These are phyloP conservation scores for Syzygium aqueum DNA, from an alignment of 345 rosid genomes.

Conservation along the genomic window DNA sequence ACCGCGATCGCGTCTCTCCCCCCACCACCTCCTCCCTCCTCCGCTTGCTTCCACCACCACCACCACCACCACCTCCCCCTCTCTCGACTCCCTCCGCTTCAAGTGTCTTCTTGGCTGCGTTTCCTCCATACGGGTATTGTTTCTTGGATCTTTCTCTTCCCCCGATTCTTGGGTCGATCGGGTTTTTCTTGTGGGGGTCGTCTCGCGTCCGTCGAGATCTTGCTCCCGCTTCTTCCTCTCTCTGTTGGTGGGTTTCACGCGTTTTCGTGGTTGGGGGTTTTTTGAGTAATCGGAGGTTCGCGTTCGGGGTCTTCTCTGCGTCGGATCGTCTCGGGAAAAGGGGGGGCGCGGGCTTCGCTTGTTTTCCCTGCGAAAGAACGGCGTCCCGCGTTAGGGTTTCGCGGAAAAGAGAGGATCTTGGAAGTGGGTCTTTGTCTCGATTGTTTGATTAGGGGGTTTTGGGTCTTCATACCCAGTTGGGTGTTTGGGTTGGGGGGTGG, in stretches of 20 bases:
- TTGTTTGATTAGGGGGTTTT: background rate
- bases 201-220: background rate
- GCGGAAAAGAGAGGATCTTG: background rate
- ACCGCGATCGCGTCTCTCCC: too few relatives aligned
- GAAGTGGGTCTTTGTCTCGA: background rate
- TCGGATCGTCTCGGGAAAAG: background rate
- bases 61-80: background rate
- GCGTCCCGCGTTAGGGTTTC: background rate
- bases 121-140: background rate
- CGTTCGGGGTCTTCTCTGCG: background rate
- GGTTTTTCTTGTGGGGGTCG: background rate
- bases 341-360: background rate
- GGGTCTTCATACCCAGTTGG: background rate
- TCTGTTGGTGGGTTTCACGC: rapidly evolving
- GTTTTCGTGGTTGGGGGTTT: background rate
- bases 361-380: background rate
- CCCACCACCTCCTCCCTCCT: too few relatives aligned
- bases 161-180: background rate
- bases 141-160: background rate
- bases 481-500: background rate
- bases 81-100: background rate
- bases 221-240: background rate
- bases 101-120: background rate
- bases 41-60: too few relatives aligned
- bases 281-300: background rate